A percentile compares a stretch with the other conserved stretches of the same genome.
phyloP scores from a whole-genome alignment of 306 rosid species.

The Boehmeria nivea region DNA sequence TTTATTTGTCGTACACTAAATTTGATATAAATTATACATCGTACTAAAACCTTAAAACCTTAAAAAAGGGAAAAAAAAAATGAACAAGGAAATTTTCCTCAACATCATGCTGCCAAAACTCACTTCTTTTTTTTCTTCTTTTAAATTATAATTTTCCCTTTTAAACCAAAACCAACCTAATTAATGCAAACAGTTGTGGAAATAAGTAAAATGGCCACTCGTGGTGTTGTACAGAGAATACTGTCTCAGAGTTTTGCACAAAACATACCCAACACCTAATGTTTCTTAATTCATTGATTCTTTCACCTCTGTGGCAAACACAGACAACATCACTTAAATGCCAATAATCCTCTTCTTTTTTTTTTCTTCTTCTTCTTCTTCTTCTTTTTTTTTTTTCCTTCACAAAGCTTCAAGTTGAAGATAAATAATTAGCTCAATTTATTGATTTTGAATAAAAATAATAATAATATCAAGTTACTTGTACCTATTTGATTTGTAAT shows the following conservation, averaged over 20 bases:
- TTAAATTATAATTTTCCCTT: too few relatives aligned
- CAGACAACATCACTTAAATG: slow-evolving; percentile 16
- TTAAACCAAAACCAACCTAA: background rate
- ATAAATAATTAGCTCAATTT: background rate
- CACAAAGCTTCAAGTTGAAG: background rate
- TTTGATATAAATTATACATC: too few relatives aligned
- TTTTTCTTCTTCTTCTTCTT: background rate
- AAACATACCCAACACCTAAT: slow-evolving; percentile 25
- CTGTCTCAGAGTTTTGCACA: slow-evolving; percentile 17
- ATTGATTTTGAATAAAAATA: too few relatives aligned
- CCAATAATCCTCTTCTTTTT: slow-evolving; percentile 14
- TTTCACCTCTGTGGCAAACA: too few relatives aligned
- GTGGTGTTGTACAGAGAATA: too few relatives aligned
- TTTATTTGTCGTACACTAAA: too few relatives aligned
- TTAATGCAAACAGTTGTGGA: slow-evolving; percentile 15
- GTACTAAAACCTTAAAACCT: too few relatives aligned
- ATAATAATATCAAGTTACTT: background rate
- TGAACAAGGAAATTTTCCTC: background rate
- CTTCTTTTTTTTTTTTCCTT: too few relatives aligned
- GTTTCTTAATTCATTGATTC: slow-evolving; percentile 19
- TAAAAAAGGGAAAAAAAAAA: background rate
- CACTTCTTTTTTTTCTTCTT: too few relatives aligned
- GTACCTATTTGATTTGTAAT: background rate
- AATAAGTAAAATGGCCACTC: slow-evolving; percentile 9
- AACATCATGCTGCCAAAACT: too few relatives aligned